phyloP scores from a whole-genome alignment of 495 filamentous ascomycete genomes.

The Penicillium waksmanii region DNA sequence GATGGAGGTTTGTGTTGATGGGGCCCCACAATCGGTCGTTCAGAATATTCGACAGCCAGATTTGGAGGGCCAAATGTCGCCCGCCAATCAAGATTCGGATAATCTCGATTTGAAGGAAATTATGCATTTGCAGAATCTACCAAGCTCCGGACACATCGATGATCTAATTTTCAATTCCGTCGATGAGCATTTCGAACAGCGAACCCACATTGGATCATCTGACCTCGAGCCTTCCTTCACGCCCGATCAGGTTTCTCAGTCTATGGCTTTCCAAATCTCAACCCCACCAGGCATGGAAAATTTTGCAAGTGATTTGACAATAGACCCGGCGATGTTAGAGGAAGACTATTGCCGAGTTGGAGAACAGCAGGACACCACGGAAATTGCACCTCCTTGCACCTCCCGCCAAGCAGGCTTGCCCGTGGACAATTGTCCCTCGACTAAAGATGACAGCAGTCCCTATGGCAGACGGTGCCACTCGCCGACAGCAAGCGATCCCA shows the following conservation, averaged over 20 bases:
- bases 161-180: not conserved
- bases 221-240: not conserved
- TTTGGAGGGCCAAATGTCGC: not conserved
- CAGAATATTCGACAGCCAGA: conserved; percentile 9
- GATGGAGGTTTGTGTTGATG: conserved; percentile 18
- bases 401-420: not conserved
- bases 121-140: not conserved
- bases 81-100: not conserved
- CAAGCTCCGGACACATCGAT: not conserved
- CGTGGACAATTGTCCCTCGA: not conserved
- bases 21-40: conserved; percentile 2
- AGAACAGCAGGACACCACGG: not conserved
- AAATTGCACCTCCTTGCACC: not conserved
- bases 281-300: not conserved
- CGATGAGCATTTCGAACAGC: not conserved
- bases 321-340: conserved; percentile 13
- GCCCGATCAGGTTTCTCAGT: not conserved
- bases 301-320: conserved; percentile 2
- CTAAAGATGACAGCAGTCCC: not conserved
- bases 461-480: not conserved
- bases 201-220: not conserved
- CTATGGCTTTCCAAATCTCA: not conserved
- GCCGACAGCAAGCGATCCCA: not conserved
- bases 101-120: conserved; percentile 7
- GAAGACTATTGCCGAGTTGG: not conserved